Evolutionary conservation across 2,329 filamentous ascomycete species (phyloP).

Genomic region (Fusarium poae): DNA sequence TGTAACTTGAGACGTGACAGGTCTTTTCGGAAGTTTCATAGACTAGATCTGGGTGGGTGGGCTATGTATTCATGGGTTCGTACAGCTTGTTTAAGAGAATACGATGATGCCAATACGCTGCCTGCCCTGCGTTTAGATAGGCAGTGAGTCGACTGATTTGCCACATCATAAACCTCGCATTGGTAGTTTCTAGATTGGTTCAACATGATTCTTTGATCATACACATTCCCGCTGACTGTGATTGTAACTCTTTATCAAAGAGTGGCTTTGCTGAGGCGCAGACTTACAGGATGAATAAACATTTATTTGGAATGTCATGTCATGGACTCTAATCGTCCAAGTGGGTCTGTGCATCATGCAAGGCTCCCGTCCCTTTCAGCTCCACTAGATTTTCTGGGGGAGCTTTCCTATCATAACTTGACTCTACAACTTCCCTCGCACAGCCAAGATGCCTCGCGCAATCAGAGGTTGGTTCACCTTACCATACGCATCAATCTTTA

Average conservation of each 20-base stretch:
- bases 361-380: constrained; percentile 20
- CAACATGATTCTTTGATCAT: not conserved
- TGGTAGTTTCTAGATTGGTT: not conserved
- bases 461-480: constrained; percentile 66
- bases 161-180: constrained; percentile 6
- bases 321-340: not conserved
- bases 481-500: not conserved
- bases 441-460: constrained; percentile 66
- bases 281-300: constrained; percentile 15
- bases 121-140: constrained; percentile 3
- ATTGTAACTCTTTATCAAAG: not conserved
- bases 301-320: constrained; percentile 28
- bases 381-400: constrained; percentile 20
- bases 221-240: constrained; percentile 5
- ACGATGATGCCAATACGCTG: constrained; percentile 4
- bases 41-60: not conserved
- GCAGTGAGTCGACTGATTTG: not conserved
- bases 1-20: constrained; percentile 2
- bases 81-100: constrained; percentile 7
- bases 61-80: constrained; percentile 1
- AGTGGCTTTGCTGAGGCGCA: constrained; percentile 37
- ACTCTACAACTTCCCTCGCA: not conserved
- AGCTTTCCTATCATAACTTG: constrained; percentile 10
- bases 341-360: constrained; percentile 23
- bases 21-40: not conserved